Conservation (phyloP, 805 yeast genomes). For the Saccharomycopsis oosterbeekiorum region DNA sequence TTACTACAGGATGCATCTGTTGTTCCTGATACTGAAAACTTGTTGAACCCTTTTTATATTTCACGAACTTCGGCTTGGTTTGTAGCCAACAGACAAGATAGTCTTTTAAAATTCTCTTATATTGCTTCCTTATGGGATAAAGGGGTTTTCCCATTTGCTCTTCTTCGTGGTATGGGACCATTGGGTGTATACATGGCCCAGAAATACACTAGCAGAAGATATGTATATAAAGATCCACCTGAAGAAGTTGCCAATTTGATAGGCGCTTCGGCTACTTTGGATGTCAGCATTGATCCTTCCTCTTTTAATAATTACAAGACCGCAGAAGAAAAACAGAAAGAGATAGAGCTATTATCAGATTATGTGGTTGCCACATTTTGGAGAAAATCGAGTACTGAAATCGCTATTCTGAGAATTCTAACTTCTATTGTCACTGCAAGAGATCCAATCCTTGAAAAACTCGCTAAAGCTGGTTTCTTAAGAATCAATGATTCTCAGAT, state of each 20-base stretch:
- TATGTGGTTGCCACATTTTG: conserved; percentile 27
- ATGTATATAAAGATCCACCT: conserved; percentile 7
- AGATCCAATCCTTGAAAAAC: conserved; percentile 55
- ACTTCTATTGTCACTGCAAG: conserved; percentile 53
- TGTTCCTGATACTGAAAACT: conserved; percentile 27
- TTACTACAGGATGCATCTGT: background rate
- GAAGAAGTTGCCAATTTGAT: conserved; percentile 17
- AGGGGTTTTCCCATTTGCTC: conserved; percentile 23
- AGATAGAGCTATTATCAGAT: conserved; percentile 24
- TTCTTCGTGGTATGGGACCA: conserved; percentile 25
- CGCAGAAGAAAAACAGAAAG: conserved; percentile 17
- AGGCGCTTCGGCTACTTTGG: conserved; percentile 10
- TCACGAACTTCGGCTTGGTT: background rate
- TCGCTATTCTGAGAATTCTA: conserved; percentile 9
- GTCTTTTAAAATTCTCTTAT: conserved; percentile 24
- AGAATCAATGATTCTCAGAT: background rate
- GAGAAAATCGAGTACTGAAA: conserved; percentile 24
- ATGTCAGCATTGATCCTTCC: background rate
- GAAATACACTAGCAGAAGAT: conserved; percentile 23
- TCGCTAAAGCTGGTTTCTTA: conserved; percentile 22
- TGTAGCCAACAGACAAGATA: background rate
- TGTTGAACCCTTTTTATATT: conserved; percentile 20
- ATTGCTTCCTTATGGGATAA: conserved; percentile 30
- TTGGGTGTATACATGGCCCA: conserved; percentile 26
- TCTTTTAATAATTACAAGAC: conserved; percentile 18